A percentile compares a stretch with the other conserved stretches of the same genome.
phyloP scores from a whole-genome alignment of 1,284 basidiomycete genomes.

The Tylopilus orsonianus region DNA sequence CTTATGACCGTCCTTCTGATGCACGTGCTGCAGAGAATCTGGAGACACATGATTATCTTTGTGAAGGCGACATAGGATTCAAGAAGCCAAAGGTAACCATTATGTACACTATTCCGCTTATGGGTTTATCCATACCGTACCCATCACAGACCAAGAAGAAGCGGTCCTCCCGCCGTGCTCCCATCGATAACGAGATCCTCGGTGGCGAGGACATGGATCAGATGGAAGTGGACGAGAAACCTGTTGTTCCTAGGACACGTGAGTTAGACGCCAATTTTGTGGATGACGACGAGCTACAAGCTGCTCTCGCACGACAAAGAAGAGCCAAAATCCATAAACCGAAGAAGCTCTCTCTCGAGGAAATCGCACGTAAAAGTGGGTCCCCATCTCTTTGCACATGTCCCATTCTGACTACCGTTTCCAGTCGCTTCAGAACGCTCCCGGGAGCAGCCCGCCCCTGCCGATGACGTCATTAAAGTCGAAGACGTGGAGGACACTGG shows the following conservation, averaged over 20 bases:
- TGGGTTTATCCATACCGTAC: constrained; percentile 11
- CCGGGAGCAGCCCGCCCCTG: constrained; percentile 48
- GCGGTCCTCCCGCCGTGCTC: constrained; percentile 68
- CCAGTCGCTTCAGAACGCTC: constrained; percentile 68
- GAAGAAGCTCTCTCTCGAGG: constrained; percentile 81
- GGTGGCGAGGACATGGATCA: constrained; percentile 45
- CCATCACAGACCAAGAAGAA: constrained; percentile 87
- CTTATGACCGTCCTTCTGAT: constrained; percentile 9
- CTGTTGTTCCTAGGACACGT: constrained; percentile 57
- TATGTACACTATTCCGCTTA: not conserved
- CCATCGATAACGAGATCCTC: constrained; percentile 63
- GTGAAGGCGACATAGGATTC: constrained; percentile 90
- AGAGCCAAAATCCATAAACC: constrained; percentile 78
- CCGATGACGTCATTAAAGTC: constrained; percentile 49
- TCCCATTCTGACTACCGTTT: constrained; percentile 6
- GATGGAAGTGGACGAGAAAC: constrained; percentile 80
- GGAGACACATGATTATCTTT: constrained; percentile 83
- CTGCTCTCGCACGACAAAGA: constrained; percentile 84
- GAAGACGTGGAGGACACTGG: constrained; percentile 63
- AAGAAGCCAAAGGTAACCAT: constrained; percentile 83
- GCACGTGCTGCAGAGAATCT: constrained; percentile 69
- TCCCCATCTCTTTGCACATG: constrained; percentile 9
- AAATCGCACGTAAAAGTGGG: constrained; percentile 79
- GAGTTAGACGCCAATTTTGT: constrained; percentile 88
- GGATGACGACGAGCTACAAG: constrained; percentile 98